A percentile compares a stretch with the other conserved stretches of the same genome.
Conservation (phyloP, 75 land plant genomes). For the Cupressus sempervirens region DNA sequence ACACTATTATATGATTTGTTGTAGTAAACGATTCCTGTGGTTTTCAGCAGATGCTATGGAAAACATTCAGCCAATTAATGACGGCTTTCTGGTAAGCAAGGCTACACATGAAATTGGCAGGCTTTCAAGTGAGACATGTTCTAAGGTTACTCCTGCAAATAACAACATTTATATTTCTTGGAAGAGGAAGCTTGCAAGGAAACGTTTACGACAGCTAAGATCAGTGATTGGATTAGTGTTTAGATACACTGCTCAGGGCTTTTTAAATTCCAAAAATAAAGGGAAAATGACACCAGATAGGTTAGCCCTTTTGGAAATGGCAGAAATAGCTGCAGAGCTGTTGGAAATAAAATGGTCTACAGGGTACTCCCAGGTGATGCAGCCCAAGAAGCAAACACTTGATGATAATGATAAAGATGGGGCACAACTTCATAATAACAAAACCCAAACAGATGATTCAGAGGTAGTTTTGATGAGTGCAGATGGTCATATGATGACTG, state of each 20-base stretch:
- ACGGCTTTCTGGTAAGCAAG: background rate
- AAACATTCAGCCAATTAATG: background rate
- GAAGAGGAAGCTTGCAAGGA: background rate
- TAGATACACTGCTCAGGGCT: constrained; percentile 8
- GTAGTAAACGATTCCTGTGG: background rate
- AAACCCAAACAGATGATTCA: constrained; percentile 20
- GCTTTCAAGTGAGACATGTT: background rate
- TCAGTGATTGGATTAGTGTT: constrained; percentile 32
- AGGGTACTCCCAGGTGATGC: background rate
- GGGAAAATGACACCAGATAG: constrained; percentile 7
- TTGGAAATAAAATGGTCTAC: constrained; percentile 54
- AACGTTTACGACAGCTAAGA: background rate
- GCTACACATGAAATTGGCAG: background rate
- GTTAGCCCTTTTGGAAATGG: constrained; percentile 44
- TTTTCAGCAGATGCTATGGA: background rate
- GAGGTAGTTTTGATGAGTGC: constrained; percentile 60
- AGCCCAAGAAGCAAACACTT: background rate
- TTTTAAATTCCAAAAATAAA: background rate
- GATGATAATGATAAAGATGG: background rate
- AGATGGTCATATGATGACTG: constrained; percentile 56
- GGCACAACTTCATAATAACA: background rate
- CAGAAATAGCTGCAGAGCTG: constrained; percentile 60
- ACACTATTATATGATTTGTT: background rate
- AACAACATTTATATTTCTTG: background rate
- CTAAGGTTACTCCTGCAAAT: background rate